These are phyloP conservation scores for Hortiboletus flavorubellus DNA, from an alignment of 768 basidiomycete species.

Conservation along the genomic window DNA sequence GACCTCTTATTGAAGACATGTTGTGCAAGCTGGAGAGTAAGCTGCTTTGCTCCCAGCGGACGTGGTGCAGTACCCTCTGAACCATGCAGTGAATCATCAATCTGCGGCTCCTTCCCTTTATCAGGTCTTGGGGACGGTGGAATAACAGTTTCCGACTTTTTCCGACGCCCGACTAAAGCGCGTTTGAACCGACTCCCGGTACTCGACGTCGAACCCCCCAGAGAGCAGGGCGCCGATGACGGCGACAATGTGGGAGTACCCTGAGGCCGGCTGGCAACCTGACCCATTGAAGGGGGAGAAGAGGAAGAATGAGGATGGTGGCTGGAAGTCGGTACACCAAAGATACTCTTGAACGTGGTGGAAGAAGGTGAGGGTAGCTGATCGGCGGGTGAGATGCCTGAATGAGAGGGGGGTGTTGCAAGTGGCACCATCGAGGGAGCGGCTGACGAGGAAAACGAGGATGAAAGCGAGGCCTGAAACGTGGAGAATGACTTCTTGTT, in stretches of 20 bases:
- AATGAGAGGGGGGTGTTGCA: constrained; percentile 35
- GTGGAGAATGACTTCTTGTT: constrained; percentile 38
- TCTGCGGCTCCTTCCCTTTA: constrained; percentile 19
- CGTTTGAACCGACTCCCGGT: constrained; percentile 31
- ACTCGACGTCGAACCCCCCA: constrained; percentile 17
- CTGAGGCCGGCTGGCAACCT: constrained; percentile 35
- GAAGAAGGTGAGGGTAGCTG: constrained; percentile 36
- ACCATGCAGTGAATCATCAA: constrained; percentile 16
- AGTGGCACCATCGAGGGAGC: constrained; percentile 40
- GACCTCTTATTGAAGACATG: constrained; percentile 44
- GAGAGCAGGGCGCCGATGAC: constrained; percentile 27
- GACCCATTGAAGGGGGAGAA: constrained; percentile 32
- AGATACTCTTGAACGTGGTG: constrained; percentile 34
- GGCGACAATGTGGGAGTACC: constrained; percentile 21
- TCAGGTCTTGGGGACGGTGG: constrained; percentile 22
- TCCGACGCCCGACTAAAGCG: constrained; percentile 32
- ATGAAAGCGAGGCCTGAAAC: constrained; percentile 40
- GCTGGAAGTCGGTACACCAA: constrained; percentile 25
- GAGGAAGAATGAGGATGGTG: constrained; percentile 24
- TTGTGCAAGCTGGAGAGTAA: constrained; percentile 43
- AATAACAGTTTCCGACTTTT: constrained; percentile 26
- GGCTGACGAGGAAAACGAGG: constrained; percentile 45
- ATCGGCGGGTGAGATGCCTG: constrained; percentile 44
- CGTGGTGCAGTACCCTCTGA: constrained; percentile 13
- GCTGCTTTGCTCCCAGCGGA: constrained; percentile 32